Evolutionary conservation across 371 early-diverging fungal genomes (phyloP).

Genomic region (Synchytrium microbalum): DNA sequence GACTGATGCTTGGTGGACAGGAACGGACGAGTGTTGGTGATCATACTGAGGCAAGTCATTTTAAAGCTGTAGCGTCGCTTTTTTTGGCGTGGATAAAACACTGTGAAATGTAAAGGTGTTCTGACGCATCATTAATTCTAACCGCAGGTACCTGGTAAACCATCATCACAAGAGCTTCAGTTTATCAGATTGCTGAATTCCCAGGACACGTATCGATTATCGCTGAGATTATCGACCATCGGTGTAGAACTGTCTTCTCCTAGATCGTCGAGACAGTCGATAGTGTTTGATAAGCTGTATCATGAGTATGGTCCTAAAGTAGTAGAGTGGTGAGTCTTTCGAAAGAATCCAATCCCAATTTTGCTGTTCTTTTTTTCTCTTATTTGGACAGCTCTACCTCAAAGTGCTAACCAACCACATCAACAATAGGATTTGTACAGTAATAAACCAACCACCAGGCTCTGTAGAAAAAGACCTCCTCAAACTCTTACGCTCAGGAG

Average conservation of each 20-base stretch:
- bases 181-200: slow-evolving; percentile 39
- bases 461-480: slow-evolving; percentile 22
- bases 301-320: slow-evolving; percentile 29
- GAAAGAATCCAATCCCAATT: neutral
- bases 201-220: slow-evolving; percentile 31
- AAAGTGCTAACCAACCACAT: neutral
- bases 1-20: neutral
- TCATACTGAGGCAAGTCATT: slow-evolving; percentile 6
- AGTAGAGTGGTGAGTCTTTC: slow-evolving; percentile 19
- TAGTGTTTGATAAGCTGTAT: slow-evolving; percentile 26
- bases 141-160: slow-evolving; percentile 9
- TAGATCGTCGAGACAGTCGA: neutral
- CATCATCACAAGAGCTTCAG: slow-evolving; percentile 25
- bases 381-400: neutral
- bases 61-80: slow-evolving; percentile 11
- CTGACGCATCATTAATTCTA: neutral
- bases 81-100: slow-evolving; percentile 8
- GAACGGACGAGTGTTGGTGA: neutral
- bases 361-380: slow-evolving; percentile 12
- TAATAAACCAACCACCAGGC: neutral
- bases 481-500: slow-evolving; percentile 30
- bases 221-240: slow-evolving; percentile 15
- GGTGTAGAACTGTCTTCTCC: neutral
- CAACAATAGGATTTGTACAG: slow-evolving; percentile 8
- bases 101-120: too few species aligned